phyloP scores from a whole-genome alignment of 495 filamentous ascomycete species.

The Tricharina praecox region DNA sequence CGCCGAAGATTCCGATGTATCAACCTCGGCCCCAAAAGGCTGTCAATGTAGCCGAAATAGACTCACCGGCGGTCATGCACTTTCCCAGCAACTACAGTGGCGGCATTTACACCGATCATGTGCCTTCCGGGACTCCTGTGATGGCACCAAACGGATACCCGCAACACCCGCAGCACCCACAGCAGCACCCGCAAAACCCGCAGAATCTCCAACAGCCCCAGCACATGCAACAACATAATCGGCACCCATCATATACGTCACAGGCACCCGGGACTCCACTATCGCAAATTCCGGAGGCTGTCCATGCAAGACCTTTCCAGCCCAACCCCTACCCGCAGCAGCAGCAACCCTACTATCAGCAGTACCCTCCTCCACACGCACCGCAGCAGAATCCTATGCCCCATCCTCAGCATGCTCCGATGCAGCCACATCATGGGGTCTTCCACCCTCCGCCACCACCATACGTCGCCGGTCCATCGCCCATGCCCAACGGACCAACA shows the following conservation, averaged over 20 bases:
- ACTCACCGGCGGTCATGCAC: slow-evolving; percentile 56
- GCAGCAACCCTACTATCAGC: slow-evolving; percentile 47
- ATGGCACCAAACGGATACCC: slow-evolving; percentile 22
- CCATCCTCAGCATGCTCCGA: slow-evolving; percentile 32
- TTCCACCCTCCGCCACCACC: slow-evolving; percentile 30
- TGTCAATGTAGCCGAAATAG: slow-evolving; percentile 86
- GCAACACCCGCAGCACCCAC: slow-evolving; percentile 69
- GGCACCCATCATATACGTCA: slow-evolving; percentile 57
- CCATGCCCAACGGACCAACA: slow-evolving; percentile 20
- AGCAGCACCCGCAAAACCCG: no score
- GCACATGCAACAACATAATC: slow-evolving; percentile 36
- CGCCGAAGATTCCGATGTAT: slow-evolving; percentile 64
- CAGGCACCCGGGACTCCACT: slow-evolving; percentile 75
- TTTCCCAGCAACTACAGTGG: slow-evolving; percentile 34
- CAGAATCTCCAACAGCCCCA: no score
- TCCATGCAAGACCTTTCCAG: slow-evolving; percentile 85
- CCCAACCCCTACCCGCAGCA: slow-evolving; percentile 48
- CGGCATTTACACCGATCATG: slow-evolving; percentile 22
- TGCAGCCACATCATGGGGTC: slow-evolving; percentile 17
- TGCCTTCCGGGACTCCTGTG: slow-evolving; percentile 24
- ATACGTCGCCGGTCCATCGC: slow-evolving; percentile 31
- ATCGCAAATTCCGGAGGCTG: slow-evolving; percentile 85
- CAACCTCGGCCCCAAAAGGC: slow-evolving; percentile 91
- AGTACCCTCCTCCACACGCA: slow-evolving; percentile 37
- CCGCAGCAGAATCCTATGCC: slow-evolving; percentile 35